These are phyloP conservation scores for Delonix regia DNA, from an alignment of 306 rosid species.

Conservation along the genomic window DNA sequence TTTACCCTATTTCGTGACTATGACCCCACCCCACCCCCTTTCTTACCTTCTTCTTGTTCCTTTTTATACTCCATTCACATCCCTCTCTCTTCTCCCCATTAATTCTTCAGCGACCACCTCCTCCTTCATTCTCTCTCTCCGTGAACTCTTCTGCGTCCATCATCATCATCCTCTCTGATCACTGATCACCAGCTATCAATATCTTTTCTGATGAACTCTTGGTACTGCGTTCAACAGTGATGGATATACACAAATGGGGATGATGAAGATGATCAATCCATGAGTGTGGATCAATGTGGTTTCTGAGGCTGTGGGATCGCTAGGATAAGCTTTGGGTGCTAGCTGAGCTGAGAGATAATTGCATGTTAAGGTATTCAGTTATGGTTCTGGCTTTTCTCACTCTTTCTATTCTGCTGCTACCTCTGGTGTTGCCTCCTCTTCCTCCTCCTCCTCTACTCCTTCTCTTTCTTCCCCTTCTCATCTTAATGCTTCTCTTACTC, in stretches of 20 bases:
- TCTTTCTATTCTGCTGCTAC: slow-evolving; percentile 54
- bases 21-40: background rate
- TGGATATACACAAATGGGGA: no score
- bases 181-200: no score
- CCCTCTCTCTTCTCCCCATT: background rate
- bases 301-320: background rate
- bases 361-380: slow-evolving; percentile 51
- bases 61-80: slow-evolving; percentile 35
- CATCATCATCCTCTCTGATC: no score
- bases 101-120: no score
- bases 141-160: background rate
- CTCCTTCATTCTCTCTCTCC: background rate
- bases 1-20: slow-evolving; percentile 2
- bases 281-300: slow-evolving; percentile 11
- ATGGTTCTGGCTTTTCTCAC: slow-evolving; percentile 54
- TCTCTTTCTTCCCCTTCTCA: slow-evolving; percentile 59
- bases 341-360: background rate
- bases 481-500: slow-evolving; percentile 53
- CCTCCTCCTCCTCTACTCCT: slow-evolving; percentile 74
- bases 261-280: background rate
- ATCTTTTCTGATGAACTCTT: no score
- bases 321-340: background rate
- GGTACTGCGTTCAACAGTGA: no score
- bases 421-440: slow-evolving; percentile 72
- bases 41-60: slow-evolving; percentile 13